phyloP scores from a whole-genome alignment of 768 basidiomycete genomes.

The Coprinopsis strossmayeri region DNA sequence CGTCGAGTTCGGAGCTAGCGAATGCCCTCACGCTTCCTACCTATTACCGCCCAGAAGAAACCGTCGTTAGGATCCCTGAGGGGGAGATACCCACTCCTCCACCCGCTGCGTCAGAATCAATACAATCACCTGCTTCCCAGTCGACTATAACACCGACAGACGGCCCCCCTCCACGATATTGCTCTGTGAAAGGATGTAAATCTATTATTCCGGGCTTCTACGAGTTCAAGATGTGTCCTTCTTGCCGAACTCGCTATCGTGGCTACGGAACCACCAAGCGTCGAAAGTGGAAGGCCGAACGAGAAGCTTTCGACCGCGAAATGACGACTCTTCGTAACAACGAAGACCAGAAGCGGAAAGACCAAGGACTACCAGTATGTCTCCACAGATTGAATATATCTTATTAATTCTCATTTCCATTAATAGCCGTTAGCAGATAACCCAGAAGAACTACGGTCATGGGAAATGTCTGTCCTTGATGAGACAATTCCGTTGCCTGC shows the following conservation, averaged over 20 bases:
- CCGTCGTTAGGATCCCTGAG: no score
- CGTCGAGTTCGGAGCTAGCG: constrained; percentile 39
- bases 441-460: constrained; percentile 27
- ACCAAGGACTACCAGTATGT: not conserved
- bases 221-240: constrained; percentile 37
- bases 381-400: not conserved
- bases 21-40: constrained; percentile 38
- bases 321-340: constrained; percentile 13
- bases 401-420: not conserved
- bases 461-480: constrained; percentile 29
- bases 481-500: constrained; percentile 21
- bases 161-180: constrained; percentile 26
- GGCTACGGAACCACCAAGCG: constrained; percentile 50
- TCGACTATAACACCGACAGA: no score
- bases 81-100: no score
- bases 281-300: constrained; percentile 44
- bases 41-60: not conserved
- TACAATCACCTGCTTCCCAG: no score
- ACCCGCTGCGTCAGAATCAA: no score
- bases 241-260: constrained; percentile 44
- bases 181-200: constrained; percentile 54
- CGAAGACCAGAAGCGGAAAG: not conserved
- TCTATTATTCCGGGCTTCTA: constrained; percentile 32
- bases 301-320: constrained; percentile 34
- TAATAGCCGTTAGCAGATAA: constrained; percentile 27